Conservation (phyloP, 352 stramenopile genomes). For the Pythium aphanidermatum region DNA sequence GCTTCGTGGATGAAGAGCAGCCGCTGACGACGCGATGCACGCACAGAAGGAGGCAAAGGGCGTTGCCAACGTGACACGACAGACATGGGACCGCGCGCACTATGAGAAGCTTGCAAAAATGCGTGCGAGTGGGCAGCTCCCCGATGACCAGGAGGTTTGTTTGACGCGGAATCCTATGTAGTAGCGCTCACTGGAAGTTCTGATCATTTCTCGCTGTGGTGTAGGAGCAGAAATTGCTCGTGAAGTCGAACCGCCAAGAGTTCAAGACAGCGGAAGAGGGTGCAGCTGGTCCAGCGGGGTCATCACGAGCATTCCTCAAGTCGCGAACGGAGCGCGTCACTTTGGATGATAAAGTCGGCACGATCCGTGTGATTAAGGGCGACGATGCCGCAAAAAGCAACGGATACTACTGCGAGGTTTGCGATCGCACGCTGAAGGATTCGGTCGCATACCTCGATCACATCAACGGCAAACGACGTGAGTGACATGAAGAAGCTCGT, state of each 20-base stretch:
- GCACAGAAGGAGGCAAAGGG: slow-evolving; percentile 52
- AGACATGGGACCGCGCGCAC: slow-evolving; percentile 76
- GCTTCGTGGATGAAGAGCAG: too few species aligned
- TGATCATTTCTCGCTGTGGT: neutral
- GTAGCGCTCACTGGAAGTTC: neutral
- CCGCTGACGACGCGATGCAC: too few species aligned
- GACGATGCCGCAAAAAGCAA: slow-evolving; percentile 72
- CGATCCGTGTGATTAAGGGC: slow-evolving; percentile 82
- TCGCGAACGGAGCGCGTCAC: slow-evolving; percentile 69
- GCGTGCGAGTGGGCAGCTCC: slow-evolving; percentile 60
- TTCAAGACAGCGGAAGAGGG: slow-evolving; percentile 66
- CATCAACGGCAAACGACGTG: slow-evolving; percentile 94
- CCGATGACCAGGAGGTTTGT: slow-evolving; percentile 33
- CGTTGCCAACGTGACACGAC: slow-evolving; percentile 74
- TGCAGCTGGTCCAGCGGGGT: slow-evolving; percentile 53
- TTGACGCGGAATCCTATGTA: too few species aligned
- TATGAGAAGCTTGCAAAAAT: slow-evolving; percentile 77
- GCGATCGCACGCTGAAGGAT: slow-evolving; percentile 89
- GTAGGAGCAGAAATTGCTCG: slow-evolving; percentile 54
- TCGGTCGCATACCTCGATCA: slow-evolving; percentile 92
- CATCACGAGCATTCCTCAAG: slow-evolving; percentile 71
- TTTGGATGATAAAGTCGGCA: slow-evolving; percentile 80
- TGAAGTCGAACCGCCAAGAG: slow-evolving; percentile 68
- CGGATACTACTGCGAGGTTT: slow-evolving; percentile 92
- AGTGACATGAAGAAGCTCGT: too few species aligned